Conservation (phyloP, 1,284 basidiomycete genomes). For the Ustilago cynodontis region DNA sequence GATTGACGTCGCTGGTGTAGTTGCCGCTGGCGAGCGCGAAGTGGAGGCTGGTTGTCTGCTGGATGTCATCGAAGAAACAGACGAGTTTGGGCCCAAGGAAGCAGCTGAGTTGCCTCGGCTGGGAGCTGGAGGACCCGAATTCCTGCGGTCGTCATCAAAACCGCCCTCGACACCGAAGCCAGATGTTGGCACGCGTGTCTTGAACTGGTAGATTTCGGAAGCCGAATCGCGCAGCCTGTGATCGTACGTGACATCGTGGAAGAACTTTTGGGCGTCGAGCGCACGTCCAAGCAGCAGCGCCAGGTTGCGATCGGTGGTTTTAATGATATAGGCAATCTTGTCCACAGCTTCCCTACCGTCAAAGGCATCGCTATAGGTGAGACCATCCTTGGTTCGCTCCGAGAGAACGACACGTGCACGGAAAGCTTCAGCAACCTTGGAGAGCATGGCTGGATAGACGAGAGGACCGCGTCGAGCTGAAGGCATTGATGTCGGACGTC, state of each 20-base stretch:
- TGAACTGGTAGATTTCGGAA: slow-evolving; percentile 93
- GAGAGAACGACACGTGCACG: slow-evolving; percentile 81
- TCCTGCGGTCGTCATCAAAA: slow-evolving; percentile 43
- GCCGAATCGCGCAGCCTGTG: slow-evolving; percentile 91
- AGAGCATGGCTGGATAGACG: slow-evolving; percentile 93
- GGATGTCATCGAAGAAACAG: slow-evolving; percentile 49
- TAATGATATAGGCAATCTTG: slow-evolving; percentile 96
- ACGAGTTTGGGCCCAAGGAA: slow-evolving; percentile 39
- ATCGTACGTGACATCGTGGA: slow-evolving; percentile 99
- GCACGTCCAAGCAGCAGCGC: slow-evolving; percentile 93
- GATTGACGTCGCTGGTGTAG: slow-evolving; percentile 65
- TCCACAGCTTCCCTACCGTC: slow-evolving; percentile 97
- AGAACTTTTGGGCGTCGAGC: slow-evolving; percentile 97
- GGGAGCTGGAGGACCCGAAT: slow-evolving; percentile 12
- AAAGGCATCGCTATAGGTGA: slow-evolving; percentile 95
- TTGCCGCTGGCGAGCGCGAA: slow-evolving; percentile 40
- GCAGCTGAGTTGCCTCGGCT: slow-evolving; percentile 46
- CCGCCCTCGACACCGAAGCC: slow-evolving; percentile 51
- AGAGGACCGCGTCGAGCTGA: slow-evolving; percentile 68
- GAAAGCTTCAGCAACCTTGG: slow-evolving; percentile 93
- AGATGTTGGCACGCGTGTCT: slow-evolving; percentile 78
- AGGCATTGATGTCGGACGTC: slow-evolving; percentile 7
- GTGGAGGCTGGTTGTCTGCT: slow-evolving; percentile 63
- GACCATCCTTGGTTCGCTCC: slow-evolving; percentile 90
- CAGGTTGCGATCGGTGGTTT: slow-evolving; percentile 95